A percentile compares a stretch with the other conserved stretches of the same genome.
Evolutionary conservation across 2,329 filamentous ascomycete species (phyloP).

Genomic region (Gremmenia infestans): DNA sequence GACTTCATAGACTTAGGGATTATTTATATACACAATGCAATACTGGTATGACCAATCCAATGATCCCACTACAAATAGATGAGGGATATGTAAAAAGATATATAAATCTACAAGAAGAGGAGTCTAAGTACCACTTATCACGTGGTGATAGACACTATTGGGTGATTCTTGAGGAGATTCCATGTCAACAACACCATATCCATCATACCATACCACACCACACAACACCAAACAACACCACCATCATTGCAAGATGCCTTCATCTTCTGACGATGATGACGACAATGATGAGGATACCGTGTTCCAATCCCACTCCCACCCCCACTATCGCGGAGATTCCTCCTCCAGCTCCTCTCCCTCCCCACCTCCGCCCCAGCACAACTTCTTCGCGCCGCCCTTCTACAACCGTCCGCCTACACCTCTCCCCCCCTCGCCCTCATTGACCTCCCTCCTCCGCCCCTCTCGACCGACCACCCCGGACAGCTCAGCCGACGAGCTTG

Average conservation of each 20-base stretch:
- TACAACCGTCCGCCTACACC: constrained; percentile 97
- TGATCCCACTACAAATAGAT: too few relatives aligned
- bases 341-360: constrained; percentile 28
- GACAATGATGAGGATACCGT: constrained; percentile 14
- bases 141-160: too few relatives aligned
- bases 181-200: neutral
- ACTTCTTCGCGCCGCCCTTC: constrained; percentile 73
- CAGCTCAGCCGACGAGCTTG: constrained; percentile 80
- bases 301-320: constrained; percentile 29
- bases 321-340: constrained; percentile 23
- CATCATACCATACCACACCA: neutral
- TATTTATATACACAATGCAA: too few relatives aligned
- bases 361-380: constrained; percentile 37
- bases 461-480: constrained; percentile 93
- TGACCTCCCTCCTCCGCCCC: constrained; percentile 85
- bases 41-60: too few relatives aligned
- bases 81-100: too few relatives aligned
- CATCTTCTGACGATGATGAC: constrained; percentile 24
- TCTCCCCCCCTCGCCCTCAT: constrained; percentile 82
- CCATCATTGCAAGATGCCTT: constrained; percentile 7
- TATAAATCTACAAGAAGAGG: too few relatives aligned
- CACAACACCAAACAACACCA: neutral
- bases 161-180: neutral
- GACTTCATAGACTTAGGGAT: too few relatives aligned
- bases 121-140: too few relatives aligned